These are phyloP conservation scores for Alternaria postmessia DNA, from an alignment of 2,329 filamentous ascomycete species.

Conservation along the genomic window DNA sequence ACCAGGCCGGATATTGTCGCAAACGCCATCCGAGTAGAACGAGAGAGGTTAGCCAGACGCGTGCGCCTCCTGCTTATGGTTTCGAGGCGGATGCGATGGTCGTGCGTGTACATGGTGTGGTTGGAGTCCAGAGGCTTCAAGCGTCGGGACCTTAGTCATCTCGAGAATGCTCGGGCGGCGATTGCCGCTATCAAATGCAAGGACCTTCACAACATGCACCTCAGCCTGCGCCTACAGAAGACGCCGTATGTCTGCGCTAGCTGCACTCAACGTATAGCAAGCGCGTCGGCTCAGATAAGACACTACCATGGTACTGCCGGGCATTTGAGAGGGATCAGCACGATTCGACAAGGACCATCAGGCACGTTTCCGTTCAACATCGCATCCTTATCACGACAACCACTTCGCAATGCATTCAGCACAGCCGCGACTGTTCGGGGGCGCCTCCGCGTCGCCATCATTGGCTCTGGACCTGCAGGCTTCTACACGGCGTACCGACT, in stretches of 20 bases:
- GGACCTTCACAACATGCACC: conserved; percentile 35
- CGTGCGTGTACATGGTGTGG: not conserved
- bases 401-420: conserved; percentile 35
- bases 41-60: not conserved
- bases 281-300: not conserved
- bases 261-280: conserved; percentile 34
- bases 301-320: not conserved
- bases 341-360: conserved; percentile 14
- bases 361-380: conserved; percentile 9
- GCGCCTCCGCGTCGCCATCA: conserved; percentile 80
- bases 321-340: conserved; percentile 12
- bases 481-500: conserved; percentile 93
- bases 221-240: conserved; percentile 20
- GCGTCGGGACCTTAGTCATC: conserved; percentile 25
- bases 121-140: not conserved
- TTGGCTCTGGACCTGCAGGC: conserved; percentile 93
- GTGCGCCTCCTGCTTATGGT: not conserved
- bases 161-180: conserved; percentile 9
- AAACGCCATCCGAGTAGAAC: not conserved
- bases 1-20: not conserved
- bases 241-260: conserved; percentile 37
- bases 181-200: conserved; percentile 15
- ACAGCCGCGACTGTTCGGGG: conserved; percentile 36
- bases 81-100: not conserved
- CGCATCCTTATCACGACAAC: not conserved